phyloP scores from a whole-genome alignment of 2,329 filamentous ascomycete species.

The Penicillium sp. region DNA sequence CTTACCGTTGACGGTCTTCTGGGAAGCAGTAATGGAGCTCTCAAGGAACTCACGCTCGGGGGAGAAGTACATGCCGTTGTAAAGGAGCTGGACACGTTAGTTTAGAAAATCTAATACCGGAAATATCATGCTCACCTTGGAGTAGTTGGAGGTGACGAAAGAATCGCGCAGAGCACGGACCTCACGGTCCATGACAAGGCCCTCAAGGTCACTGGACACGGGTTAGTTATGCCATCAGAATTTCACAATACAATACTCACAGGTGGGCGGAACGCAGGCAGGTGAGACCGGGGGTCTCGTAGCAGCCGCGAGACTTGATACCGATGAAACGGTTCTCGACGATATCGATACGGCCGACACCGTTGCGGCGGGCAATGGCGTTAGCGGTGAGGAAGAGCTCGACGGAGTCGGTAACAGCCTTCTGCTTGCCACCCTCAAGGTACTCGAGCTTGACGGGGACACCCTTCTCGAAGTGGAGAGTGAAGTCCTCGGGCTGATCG shows the following conservation, averaged over 20 bases:
- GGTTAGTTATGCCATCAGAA: conserved; percentile 6
- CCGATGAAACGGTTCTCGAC: conserved; percentile 75
- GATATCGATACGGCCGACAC: conserved; percentile 73
- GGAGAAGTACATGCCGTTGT: conserved; percentile 50
- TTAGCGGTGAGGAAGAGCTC: conserved; percentile 66
- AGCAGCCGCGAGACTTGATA: conserved; percentile 71
- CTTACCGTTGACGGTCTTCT: conserved; percentile 48
- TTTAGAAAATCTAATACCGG: not conserved
- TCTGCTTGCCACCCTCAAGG: conserved; percentile 40
- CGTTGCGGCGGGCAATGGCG: conserved; percentile 61
- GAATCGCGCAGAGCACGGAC: conserved; percentile 62
- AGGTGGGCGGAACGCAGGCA: conserved; percentile 34
- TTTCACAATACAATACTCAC: conserved; percentile 42
- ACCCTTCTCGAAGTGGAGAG: conserved; percentile 63
- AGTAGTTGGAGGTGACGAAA: conserved; percentile 58
- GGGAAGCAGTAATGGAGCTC: conserved; percentile 22
- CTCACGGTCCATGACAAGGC: conserved; percentile 59
- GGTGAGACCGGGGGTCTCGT: conserved; percentile 47
- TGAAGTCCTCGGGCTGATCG: conserved; percentile 62
- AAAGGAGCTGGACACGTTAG: conserved; percentile 17
- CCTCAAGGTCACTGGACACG: conserved; percentile 28
- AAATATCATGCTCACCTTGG: conserved; percentile 33
- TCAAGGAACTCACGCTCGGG: conserved; percentile 65
- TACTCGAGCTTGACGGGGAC: conserved; percentile 60
- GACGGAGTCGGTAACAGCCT: conserved; percentile 59